Evolutionary conservation across 192 early-diverging fungal species (phyloP).

Genomic region (Rhizophlyctis rosea): DNA sequence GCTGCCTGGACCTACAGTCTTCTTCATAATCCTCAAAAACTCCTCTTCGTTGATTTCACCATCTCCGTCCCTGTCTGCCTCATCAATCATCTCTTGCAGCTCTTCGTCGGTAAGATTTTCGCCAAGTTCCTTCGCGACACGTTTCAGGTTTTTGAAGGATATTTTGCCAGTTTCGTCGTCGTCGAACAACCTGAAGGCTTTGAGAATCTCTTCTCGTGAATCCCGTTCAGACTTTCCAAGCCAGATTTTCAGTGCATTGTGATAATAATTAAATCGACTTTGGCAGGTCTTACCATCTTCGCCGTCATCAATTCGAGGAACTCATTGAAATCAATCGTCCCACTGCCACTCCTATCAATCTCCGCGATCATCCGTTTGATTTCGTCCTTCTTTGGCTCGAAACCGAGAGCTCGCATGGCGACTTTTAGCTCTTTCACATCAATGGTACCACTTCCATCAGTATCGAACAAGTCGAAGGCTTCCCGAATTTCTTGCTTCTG

Average conservation of each 20-base stretch:
- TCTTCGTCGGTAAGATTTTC: conserved; percentile 69
- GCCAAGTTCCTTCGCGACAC: conserved; percentile 65
- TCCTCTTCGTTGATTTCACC: conserved; percentile 57
- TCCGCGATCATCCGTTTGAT: conserved; percentile 57
- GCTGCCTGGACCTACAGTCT: conserved; percentile 28
- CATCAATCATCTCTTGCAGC: conserved; percentile 75
- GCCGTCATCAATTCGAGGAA: conserved; percentile 63
- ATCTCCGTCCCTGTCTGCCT: conserved; percentile 71
- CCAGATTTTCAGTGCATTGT: no score
- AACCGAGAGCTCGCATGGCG: conserved; percentile 59
- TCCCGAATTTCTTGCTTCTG: conserved; percentile 69
- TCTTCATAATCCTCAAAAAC: conserved; percentile 60
- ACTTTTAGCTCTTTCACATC: conserved; percentile 70
- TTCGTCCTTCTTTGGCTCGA: conserved; percentile 56
- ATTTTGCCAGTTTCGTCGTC: conserved; percentile 68
- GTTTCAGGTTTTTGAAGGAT: conserved; percentile 70
- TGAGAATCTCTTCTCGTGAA: conserved; percentile 66
- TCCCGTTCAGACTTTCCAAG: conserved; percentile 62
- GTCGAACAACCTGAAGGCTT: conserved; percentile 79
- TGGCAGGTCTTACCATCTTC: conserved; percentile 64
- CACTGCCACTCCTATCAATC: conserved; percentile 52
- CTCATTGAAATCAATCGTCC: conserved; percentile 68
- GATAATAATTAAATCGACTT: no score
- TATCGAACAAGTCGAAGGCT: conserved; percentile 72
- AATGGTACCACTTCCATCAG: conserved; percentile 57